Evolutionary conservation across 306 rosid species (phyloP).

Genomic region (Ormosia semicastrata): DNA sequence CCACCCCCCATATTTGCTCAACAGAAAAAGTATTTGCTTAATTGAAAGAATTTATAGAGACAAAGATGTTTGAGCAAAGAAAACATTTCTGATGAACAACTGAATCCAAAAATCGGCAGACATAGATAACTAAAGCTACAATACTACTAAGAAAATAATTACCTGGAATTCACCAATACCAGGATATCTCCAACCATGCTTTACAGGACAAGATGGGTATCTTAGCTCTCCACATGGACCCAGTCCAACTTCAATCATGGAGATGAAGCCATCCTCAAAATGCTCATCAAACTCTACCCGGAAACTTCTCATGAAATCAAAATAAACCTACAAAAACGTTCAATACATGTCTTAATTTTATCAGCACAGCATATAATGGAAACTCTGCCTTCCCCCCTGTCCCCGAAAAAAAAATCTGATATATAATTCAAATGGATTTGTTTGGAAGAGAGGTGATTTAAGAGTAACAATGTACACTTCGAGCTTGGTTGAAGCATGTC

Average conservation of each 20-base stretch:
- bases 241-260: slow-evolving; percentile 88
- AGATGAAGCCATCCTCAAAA: slow-evolving; percentile 74
- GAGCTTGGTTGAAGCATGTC: slow-evolving; percentile 5
- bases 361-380: slow-evolving; percentile 13
- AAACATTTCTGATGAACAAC: slow-evolving; percentile 12
- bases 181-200: slow-evolving; percentile 99
- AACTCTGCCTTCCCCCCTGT: background rate
- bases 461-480: background rate
- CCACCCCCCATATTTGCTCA: too few species aligned
- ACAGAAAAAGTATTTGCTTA: background rate
- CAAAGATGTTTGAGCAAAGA: slow-evolving; percentile 9
- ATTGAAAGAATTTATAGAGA: background rate
- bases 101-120: slow-evolving; percentile 9
- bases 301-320: slow-evolving; percentile 98
- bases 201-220: slow-evolving; percentile 89
- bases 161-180: slow-evolving; percentile 99
- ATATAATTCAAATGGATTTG: slow-evolving; percentile 11
- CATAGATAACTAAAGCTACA: background rate
- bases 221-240: slow-evolving; percentile 98
- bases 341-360: slow-evolving; percentile 12
- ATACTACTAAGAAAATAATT: slow-evolving; percentile 18
- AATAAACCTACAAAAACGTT: slow-evolving; percentile 68
- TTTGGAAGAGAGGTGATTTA: background rate
- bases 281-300: slow-evolving; percentile 84
- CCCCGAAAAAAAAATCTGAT: background rate